Evolutionary conservation across 257 asterid genomes (phyloP), one percentile per base, ranked within the genome.

Genomic region (Galeopsis tetrahit): DNA sequence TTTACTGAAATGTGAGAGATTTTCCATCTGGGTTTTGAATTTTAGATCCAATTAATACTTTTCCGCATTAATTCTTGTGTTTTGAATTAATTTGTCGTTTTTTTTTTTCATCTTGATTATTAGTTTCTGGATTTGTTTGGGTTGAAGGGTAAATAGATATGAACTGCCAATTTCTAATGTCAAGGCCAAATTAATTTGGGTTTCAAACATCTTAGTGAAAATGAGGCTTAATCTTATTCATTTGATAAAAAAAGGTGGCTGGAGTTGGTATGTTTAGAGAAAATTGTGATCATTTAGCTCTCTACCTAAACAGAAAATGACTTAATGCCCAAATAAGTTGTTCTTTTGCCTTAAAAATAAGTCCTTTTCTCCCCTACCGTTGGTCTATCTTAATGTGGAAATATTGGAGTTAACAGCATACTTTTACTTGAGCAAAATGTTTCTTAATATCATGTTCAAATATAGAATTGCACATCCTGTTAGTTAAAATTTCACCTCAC

Each of bases 31-130:
- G 73, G 79, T 15, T 70, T 69, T 71, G 38, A 71, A 78, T 69
- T 66, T 61, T 76, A 79, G 84, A 76, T 73, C 82, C 80, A 38
- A 42, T 36, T 46, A 52, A 15, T 14, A 14, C 38, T 57, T 42
- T 14, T 55, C n/a, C 10, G 49, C 43, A 36, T 66, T 35, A 63
- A 11, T 74, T 39, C 10, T 28, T 9, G 48, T 31, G 52, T 56
- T 43, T 64, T 42, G 59, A 44, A 7, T 62, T 39, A 42, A 4
- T 31, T 63, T 55, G 35, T 40, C n/a, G 8, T 9, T 51, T 36
- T 67, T 74, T 52, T 39, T 35, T 7, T 53, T 32, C 17, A 10
- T 6, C 42, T 52, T 2, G 8, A 46, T 39, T 44, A 2, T 15
- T 38, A 21, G 64, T 61, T 59, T 46, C 32, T 78, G 59, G 71